Evolutionary conservation across 192 early-diverging fungal species (phyloP).

Genomic region (Anaeromyces robustus): DNA sequence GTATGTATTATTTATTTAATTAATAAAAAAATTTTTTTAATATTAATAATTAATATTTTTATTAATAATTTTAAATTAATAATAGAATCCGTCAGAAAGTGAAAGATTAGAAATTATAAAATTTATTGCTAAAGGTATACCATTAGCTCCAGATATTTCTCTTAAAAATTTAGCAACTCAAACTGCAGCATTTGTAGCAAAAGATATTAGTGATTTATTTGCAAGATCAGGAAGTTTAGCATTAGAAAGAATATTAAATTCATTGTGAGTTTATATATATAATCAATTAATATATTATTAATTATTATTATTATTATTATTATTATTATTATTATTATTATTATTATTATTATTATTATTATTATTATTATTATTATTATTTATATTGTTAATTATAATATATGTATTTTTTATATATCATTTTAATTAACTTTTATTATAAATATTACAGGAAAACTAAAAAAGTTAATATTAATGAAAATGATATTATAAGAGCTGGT

Average conservation of each 20-base stretch:
- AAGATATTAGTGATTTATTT: conserved; percentile 66
- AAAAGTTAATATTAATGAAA: conserved; percentile 14
- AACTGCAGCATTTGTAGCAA: conserved; percentile 77
- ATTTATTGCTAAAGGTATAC: conserved; percentile 29
- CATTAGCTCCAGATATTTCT: conserved; percentile 62
- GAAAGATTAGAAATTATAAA: conserved; percentile 35
- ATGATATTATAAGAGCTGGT: conserved; percentile 51
- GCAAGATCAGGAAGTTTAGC: conserved; percentile 37
- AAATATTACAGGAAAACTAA: conserved; percentile 9
- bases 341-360: too few relatives aligned
- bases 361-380: too few relatives aligned
- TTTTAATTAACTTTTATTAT: too few relatives aligned
- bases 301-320: too few relatives aligned
- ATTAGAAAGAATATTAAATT: conserved; percentile 7
- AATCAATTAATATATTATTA: not conserved
- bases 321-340: too few relatives aligned
- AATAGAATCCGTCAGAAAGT: conserved; percentile 19
- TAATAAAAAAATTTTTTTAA: conserved; percentile 1
- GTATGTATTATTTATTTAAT: conserved; percentile 9
- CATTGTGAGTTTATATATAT: conserved; percentile 4
- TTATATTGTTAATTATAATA: too few relatives aligned
- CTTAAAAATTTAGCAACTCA: conserved; percentile 63
- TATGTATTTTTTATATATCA: too few relatives aligned
- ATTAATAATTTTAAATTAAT: conserved; percentile 5
- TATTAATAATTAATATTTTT: not conserved